phyloP scores from a whole-genome alignment of 2,329 filamentous ascomycete genomes.

The Claviceps citrina region DNA sequence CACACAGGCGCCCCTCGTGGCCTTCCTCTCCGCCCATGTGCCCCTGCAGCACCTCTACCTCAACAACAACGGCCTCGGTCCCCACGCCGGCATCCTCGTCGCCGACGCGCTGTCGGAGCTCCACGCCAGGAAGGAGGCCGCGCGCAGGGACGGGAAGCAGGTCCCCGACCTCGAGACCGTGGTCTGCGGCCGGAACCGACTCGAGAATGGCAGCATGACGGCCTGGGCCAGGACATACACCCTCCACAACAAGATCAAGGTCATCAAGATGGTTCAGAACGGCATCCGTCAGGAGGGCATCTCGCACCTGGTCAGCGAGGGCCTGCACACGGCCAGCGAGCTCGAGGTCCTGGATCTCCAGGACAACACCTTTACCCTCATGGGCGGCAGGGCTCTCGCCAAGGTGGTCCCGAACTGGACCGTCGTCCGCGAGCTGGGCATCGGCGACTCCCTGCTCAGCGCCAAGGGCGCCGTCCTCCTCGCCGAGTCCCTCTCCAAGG shows the following conservation, averaged over 20 bases:
- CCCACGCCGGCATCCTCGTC: conserved; percentile 75
- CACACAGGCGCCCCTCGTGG: conserved; percentile 80
- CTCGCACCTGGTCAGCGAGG: conserved; percentile 60
- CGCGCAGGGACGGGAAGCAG: conserved; percentile 52
- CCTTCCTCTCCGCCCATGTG: conserved; percentile 75
- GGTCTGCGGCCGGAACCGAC: conserved; percentile 85
- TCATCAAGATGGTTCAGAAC: conserved; percentile 96
- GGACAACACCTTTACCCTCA: conserved; percentile 88
- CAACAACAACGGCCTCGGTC: conserved; percentile 96
- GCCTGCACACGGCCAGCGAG: conserved; percentile 52
- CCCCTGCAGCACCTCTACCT: conserved; percentile 88
- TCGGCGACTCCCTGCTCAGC: conserved; percentile 76
- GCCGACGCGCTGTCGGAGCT: conserved; percentile 75
- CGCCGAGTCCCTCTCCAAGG: conserved; percentile 55
- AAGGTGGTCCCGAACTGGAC: conserved; percentile 61
- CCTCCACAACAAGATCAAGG: conserved; percentile 66
- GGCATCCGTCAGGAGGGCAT: conserved; percentile 93
- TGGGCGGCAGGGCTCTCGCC: conserved; percentile 64
- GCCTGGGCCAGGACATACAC: conserved; percentile 84
- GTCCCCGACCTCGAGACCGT: conserved; percentile 87
- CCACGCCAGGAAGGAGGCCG: conserved; percentile 68
- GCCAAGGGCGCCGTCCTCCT: conserved; percentile 62
- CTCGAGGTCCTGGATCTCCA: conserved; percentile 77
- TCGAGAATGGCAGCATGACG: conserved; percentile 92
- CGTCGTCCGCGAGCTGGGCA: conserved; percentile 63